phyloP scores from a whole-genome alignment of 2,329 filamentous ascomycete genomes.

The Clonostachys rosea region DNA sequence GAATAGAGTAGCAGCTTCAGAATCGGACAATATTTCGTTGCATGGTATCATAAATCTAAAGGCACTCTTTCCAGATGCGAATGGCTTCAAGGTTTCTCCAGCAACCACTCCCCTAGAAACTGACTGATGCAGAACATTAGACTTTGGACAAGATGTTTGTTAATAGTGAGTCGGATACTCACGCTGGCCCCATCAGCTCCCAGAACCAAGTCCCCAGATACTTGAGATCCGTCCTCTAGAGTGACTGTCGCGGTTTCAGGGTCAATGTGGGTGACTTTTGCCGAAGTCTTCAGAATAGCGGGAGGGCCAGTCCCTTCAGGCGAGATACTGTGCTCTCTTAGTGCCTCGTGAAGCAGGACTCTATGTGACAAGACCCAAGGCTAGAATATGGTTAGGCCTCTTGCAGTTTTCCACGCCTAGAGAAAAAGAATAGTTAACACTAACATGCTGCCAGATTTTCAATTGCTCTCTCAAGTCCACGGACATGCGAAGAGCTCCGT shows the following conservation, averaged over 20 bases:
- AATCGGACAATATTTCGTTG: conserved; percentile 21
- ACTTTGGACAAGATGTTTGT: too few relatives aligned
- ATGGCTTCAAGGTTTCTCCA: conserved; percentile 18
- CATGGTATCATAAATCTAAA: conserved; percentile 47
- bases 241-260: conserved; percentile 29
- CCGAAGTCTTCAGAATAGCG: conserved; percentile 30
- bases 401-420: neutral
- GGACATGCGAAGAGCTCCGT: conserved; percentile 27
- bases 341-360: conserved; percentile 40
- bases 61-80: conserved; percentile 45
- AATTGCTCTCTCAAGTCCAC: conserved; percentile 24
- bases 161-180: conserved; percentile 4
- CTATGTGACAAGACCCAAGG: conserved; percentile 46
- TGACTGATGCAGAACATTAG: conserved; percentile 5
- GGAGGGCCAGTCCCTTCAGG: conserved; percentile 25
- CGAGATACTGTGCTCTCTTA: conserved; percentile 37
- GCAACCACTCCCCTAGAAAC: conserved; percentile 13
- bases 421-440: neutral
- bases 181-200: conserved; percentile 51
- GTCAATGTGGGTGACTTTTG: conserved; percentile 36
- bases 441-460: conserved; percentile 36
- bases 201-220: conserved; percentile 43
- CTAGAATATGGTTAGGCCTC: conserved; percentile 4
- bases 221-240: conserved; percentile 34
- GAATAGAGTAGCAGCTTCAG: conserved; percentile 8